Evolutionary conservation across 768 basidiomycete species (phyloP).

Genomic region (Lactarius vividus): DNA sequence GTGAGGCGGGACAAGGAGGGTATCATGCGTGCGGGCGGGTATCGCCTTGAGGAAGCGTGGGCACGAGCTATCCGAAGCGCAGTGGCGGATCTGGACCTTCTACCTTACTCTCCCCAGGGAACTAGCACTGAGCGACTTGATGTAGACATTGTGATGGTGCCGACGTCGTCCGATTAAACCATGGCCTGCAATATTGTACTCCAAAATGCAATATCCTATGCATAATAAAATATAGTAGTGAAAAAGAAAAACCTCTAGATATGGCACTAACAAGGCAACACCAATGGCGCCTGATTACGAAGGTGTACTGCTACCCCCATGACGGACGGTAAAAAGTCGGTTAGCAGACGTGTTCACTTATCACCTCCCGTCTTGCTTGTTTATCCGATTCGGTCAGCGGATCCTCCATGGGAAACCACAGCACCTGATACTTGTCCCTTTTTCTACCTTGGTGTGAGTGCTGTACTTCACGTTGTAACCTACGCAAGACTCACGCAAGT

Average conservation of each 20-base stretch:
- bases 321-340: neutral
- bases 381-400: conserved; percentile 59
- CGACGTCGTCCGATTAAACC: neutral
- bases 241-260: neutral
- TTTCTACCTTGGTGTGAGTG: conserved; percentile 39
- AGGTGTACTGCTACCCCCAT: neutral
- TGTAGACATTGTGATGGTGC: conserved; percentile 48
- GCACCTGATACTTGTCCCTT: conserved; percentile 69
- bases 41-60: conserved; percentile 81
- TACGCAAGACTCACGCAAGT: conserved; percentile 41
- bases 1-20: conserved; percentile 74
- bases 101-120: conserved; percentile 36
- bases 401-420: conserved; percentile 73
- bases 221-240: neutral
- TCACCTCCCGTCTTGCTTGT: conserved; percentile 48
- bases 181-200: neutral
- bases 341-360: conserved; percentile 42
- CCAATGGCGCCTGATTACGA: neutral
- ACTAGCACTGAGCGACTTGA: conserved; percentile 24
- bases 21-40: conserved; percentile 82
- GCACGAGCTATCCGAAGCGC: conserved; percentile 72
- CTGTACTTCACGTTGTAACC: neutral
- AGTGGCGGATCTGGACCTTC: conserved; percentile 68
- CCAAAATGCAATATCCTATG: neutral
- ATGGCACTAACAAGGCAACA: neutral